Evolutionary conservation across 2,329 filamentous ascomycete genomes (phyloP).

Genomic region (Xylaria sp.): DNA sequence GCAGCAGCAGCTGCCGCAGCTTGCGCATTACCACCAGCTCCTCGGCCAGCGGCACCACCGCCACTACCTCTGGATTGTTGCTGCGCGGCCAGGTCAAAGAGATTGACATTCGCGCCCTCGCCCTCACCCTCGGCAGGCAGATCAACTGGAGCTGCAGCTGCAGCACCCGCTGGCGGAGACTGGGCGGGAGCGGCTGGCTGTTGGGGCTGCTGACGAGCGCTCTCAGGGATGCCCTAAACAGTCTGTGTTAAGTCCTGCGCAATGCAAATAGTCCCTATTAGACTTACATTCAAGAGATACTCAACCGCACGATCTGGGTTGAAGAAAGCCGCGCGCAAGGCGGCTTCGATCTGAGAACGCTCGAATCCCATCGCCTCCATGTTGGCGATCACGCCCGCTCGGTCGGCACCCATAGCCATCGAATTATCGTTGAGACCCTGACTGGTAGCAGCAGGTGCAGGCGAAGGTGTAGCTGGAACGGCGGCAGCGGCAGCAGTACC

Average conservation of each 20-base stretch:
- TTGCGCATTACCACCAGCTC: constrained; percentile 45
- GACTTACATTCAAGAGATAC: constrained; percentile 81
- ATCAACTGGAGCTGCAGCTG: constrained; percentile 46
- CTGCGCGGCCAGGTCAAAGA: constrained; percentile 91
- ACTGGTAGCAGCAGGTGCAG: constrained; percentile 54
- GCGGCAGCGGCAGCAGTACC: constrained; percentile 48
- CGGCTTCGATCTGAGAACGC: constrained; percentile 83
- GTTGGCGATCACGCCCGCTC: constrained; percentile 79
- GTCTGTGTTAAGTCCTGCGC: not conserved
- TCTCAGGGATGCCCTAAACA: constrained; percentile 83
- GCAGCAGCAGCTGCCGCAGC: constrained; percentile 45
- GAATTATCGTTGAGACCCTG: constrained; percentile 69
- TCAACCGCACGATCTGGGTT: constrained; percentile 98
- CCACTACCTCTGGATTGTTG: constrained; percentile 62
- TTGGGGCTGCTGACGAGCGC: constrained; percentile 68
- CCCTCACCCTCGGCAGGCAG: constrained; percentile 45
- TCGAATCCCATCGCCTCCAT: constrained; percentile 99
- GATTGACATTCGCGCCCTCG: constrained; percentile 69
- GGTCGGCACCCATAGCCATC: constrained; percentile 83
- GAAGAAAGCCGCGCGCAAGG: constrained; percentile 94
- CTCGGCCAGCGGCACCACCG: constrained; percentile 47
- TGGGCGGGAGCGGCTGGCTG: constrained; percentile 36
- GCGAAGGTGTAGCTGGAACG: constrained; percentile 56
- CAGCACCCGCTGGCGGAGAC: constrained; percentile 46
- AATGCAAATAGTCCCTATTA: not conserved